Evolutionary conservation across 192 early-diverging fungal genomes (phyloP).

Genomic region (Linnemannia zychae): DNA sequence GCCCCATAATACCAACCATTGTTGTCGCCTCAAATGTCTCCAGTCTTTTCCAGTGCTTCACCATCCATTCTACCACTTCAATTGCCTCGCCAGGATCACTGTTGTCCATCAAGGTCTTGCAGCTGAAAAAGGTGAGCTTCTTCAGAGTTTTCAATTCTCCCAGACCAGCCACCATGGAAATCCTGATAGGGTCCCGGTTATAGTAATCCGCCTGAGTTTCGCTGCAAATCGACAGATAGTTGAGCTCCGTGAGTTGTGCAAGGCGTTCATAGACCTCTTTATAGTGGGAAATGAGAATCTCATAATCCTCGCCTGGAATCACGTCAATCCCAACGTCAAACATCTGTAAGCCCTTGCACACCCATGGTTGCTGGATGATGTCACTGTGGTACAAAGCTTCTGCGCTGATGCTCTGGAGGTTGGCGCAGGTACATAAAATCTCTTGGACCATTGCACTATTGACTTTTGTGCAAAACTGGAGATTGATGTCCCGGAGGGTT

Average conservation of each 20-base stretch:
- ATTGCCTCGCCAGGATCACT: not conserved
- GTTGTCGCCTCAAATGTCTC: slow-evolving; percentile 17
- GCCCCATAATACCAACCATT: not conserved
- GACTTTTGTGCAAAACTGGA: slow-evolving; percentile 14
- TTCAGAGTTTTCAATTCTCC: not conserved
- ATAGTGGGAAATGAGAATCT: not conserved
- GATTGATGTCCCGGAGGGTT: slow-evolving; percentile 36
- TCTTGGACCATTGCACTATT: slow-evolving; percentile 24
- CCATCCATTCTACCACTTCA: slow-evolving; percentile 19
- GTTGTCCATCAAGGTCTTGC: slow-evolving; percentile 8
- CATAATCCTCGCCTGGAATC: not conserved
- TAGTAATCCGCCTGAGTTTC: not conserved
- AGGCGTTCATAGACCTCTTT: slow-evolving; percentile 18
- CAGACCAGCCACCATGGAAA: slow-evolving; percentile 15
- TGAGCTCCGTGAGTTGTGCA: slow-evolving; percentile 13
- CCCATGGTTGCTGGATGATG: slow-evolving; percentile 22
- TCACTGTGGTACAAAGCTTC: slow-evolving; percentile 11
- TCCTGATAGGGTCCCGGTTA: not conserved
- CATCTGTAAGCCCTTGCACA: slow-evolving; percentile 25
- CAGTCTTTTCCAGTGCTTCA: slow-evolving; percentile 21
- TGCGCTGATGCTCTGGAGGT: slow-evolving; percentile 34
- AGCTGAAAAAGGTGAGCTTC: slow-evolving; percentile 28
- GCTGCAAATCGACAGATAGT: slow-evolving; percentile 31
- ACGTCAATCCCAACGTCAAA: slow-evolving; percentile 38
- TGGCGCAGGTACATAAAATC: slow-evolving; percentile 37